A percentile compares a stretch with the other conserved stretches of the same genome.
phyloP scores from a whole-genome alignment of 2,329 filamentous ascomycete genomes.

The Phyllosticta citriasiana region DNA sequence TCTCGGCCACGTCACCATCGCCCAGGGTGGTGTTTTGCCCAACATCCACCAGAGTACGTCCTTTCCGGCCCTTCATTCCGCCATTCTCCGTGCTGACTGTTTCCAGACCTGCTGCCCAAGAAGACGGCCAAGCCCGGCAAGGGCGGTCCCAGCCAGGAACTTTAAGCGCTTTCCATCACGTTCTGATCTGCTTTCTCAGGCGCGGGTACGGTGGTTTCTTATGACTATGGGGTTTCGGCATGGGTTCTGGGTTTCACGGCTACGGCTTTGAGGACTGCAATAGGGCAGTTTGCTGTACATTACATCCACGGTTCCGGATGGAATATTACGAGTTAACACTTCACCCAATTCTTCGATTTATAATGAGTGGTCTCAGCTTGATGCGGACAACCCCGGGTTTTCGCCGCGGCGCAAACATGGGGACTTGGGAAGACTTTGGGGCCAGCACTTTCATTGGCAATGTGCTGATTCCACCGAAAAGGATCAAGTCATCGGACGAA shows the following conservation, averaged over 20 bases:
- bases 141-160: conserved; percentile 75
- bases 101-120: conserved; percentile 89
- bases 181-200: conserved; percentile 34
- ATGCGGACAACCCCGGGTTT: background rate
- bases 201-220: conserved; percentile 45
- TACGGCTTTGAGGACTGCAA: conserved; percentile 35
- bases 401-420: too few relatives aligned
- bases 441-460: too few relatives aligned
- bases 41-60: conserved; percentile 94
- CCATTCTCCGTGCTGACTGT: conserved; percentile 30
- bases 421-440: too few relatives aligned
- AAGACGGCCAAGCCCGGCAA: conserved; percentile 95
- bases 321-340: conserved; percentile 25
- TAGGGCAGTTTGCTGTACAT: conserved; percentile 47
- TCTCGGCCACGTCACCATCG: conserved; percentile 89
- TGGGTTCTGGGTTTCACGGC: conserved; percentile 41
- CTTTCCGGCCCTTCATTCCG: conserved; percentile 7
- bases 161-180: conserved; percentile 48
- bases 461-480: too few relatives aligned
- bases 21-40: conserved; percentile 91
- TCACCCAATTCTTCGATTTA: background rate
- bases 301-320: conserved; percentile 47
- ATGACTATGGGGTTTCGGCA: conserved; percentile 69
- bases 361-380: background rate
- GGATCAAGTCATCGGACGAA: too few relatives aligned